Conservation (phyloP, 495 filamentous ascomycete genomes). For the Astrocystis sublimbata region DNA sequence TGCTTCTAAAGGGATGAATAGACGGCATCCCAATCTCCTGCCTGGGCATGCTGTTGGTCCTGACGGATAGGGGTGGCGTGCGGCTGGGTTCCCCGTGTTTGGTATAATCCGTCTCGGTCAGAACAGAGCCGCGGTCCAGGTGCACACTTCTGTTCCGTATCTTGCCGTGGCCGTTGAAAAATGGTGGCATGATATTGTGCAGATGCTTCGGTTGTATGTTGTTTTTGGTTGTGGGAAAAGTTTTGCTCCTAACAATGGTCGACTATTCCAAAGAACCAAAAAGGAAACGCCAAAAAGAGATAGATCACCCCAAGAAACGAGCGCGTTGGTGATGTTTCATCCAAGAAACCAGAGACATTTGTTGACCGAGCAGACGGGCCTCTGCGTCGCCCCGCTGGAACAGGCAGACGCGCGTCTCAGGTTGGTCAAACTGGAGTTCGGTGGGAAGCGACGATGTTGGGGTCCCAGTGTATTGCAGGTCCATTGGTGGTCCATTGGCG, state of each 20-base stretch:
- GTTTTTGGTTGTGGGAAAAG: slow-evolving; percentile 21
- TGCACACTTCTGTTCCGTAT: slow-evolving; percentile 49
- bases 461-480: slow-evolving; percentile 24
- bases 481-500: slow-evolving; percentile 30
- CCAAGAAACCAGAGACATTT: slow-evolving; percentile 16
- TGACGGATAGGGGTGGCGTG: slow-evolving; percentile 25
- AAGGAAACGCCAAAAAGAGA: slow-evolving; percentile 42
- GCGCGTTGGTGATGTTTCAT: slow-evolving; percentile 23
- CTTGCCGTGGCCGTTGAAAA: slow-evolving; percentile 44
- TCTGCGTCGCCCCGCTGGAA: background rate
- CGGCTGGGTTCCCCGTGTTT: slow-evolving; percentile 25
- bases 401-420: slow-evolving; percentile 5
- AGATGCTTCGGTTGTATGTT: slow-evolving; percentile 15
- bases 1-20: slow-evolving; percentile 48
- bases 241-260: slow-evolving; percentile 33
- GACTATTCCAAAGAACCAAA: slow-evolving; percentile 41
- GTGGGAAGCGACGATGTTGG: slow-evolving; percentile 21
- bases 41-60: slow-evolving; percentile 40
- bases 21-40: slow-evolving; percentile 36
- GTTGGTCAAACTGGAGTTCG: slow-evolving; percentile 12
- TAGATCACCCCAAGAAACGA: slow-evolving; percentile 36
- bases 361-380: slow-evolving; percentile 26
- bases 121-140: slow-evolving; percentile 37
- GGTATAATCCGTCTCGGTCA: slow-evolving; percentile 28
- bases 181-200: slow-evolving; percentile 38